Percentiles rank a stretch among this genome's conserved stretches.
Conservation (phyloP, 805 yeast genomes). For the Saturnispora kantuleensis region DNA sequence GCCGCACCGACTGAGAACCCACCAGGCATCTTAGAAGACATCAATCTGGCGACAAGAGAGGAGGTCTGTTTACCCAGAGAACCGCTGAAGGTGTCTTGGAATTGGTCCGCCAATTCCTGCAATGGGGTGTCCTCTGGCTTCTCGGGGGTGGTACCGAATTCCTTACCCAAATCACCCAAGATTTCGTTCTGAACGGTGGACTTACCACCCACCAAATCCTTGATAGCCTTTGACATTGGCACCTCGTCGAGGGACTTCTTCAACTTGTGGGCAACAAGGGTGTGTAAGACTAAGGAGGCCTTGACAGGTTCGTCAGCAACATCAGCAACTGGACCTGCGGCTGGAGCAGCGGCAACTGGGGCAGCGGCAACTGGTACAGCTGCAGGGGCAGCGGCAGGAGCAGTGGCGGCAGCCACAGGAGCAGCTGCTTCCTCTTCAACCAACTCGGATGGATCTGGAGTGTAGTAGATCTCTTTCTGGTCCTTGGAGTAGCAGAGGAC, state of each 20-base stretch:
- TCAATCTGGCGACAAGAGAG: conserved; percentile 79
- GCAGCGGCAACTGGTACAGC: conserved; percentile 53
- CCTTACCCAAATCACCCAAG: conserved; percentile 96
- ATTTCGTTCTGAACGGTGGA: conserved; percentile 98
- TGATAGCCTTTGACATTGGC: conserved; percentile 86
- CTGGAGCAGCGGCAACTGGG: conserved; percentile 53
- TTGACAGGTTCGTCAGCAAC: conserved; percentile 84
- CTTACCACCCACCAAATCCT: conserved; percentile 96
- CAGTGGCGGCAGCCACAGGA: conserved; percentile 25
- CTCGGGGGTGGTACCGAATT: conserved; percentile 96
- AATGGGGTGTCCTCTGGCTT: conserved; percentile 98
- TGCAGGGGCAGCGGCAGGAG: conserved; percentile 45
- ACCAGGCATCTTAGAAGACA: conserved; percentile 99
- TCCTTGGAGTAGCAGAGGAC: conserved; percentile 93
- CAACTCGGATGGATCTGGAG: conserved; percentile 63
- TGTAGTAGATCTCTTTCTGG: conserved; percentile 91
- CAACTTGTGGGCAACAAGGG: conserved; percentile 89
- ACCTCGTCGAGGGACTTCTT: conserved; percentile 82
- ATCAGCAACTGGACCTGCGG: conserved; percentile 74
- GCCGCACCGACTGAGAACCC: conserved; percentile 91
- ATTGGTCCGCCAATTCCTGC: conserved; percentile 87
- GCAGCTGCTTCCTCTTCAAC: conserved; percentile 23
- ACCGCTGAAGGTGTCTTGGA: conserved; percentile 87
- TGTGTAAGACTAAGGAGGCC: conserved; percentile 75
- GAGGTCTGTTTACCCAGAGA: conserved; percentile 89